These are phyloP conservation scores for Colletotrichum tamarilloi DNA, from an alignment of 2,329 filamentous ascomycete species.

Conservation along the genomic window DNA sequence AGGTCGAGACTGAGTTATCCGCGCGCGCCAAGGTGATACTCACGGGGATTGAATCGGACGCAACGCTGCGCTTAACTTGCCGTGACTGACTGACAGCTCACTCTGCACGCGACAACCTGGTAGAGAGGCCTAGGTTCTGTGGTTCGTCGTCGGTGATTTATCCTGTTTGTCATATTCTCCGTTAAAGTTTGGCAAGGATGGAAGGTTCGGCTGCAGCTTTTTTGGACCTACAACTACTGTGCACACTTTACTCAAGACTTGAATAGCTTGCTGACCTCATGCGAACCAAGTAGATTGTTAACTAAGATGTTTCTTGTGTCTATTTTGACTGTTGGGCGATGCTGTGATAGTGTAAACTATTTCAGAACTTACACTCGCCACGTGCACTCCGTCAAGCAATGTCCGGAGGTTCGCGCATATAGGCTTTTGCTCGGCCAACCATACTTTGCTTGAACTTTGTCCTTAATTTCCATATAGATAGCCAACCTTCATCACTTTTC, in stretches of 20 bases:
- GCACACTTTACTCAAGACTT: background rate
- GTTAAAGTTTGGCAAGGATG: background rate
- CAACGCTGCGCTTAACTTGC: background rate
- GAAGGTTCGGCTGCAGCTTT: background rate
- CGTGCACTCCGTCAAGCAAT: too few species aligned
- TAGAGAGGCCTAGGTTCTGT: background rate
- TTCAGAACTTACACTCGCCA: too few species aligned
- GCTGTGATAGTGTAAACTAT: too few species aligned
- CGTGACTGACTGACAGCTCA: background rate
- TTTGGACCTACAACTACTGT: background rate
- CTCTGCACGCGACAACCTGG: background rate
- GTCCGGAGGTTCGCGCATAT: too few species aligned
- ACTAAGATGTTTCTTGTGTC: background rate
- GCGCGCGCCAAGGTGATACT: slow-evolving; percentile 9
- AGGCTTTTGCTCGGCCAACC: too few species aligned
- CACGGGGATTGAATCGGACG: background rate
- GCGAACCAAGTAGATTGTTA: background rate
- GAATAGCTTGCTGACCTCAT: background rate
- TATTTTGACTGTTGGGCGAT: background rate
- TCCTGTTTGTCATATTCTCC: background rate
- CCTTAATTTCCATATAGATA: too few species aligned
- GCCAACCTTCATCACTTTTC: too few species aligned
- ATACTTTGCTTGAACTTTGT: too few species aligned
- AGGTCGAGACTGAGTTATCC: background rate
- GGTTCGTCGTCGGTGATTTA: background rate